Evolutionary conservation across 2,329 filamentous ascomycete genomes (phyloP), one percentile per base, ranked within the genome.

Genomic region (Chaetomiaceae sp.): DNA sequence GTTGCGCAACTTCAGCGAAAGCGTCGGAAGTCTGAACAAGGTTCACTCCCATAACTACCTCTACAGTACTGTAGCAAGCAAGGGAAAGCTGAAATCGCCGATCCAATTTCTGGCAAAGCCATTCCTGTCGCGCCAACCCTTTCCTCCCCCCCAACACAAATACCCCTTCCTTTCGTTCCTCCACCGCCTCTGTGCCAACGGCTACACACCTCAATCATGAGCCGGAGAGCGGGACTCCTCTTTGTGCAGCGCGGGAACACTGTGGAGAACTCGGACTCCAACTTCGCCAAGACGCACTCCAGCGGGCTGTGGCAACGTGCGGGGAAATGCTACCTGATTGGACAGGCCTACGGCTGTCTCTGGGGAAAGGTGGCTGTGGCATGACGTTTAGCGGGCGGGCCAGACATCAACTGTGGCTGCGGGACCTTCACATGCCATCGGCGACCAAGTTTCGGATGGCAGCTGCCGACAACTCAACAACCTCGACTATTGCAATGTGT

Each of bases 391-490:
- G 36, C 18, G 34, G 46, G 33, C 21, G 7, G 23, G 25, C 25
- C 16, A 9, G 16, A n/a, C n/a, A n/a, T n/a, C n/a, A n/a, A n/a
- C 40, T 59, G 55, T 57, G 49, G 55, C 50, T 59, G 46, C 56
- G 56, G 59, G 53, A 58, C 51, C 37, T 60, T 61, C 59, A 61
- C 59, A 61, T 61, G 60, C 50, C 52, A 58, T 50, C 48, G 37
- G 37, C 47, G 37, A 20, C 47, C 43, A 23, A 51, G 30, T 45
- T 34, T 52, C 48, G 36, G 48, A 36, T 38, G 11, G 23, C 41
- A 38, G 30, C 23, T 29, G 25, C 41, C 48, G 48, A 40, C 14
- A 5, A 9, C n/a, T 27, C 25, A 40, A 5, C 37, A 33, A 38
- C 29, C 36, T 27, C 9, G 9, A 27, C 25, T 5, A 27, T 9